Conservation (phyloP, 805 yeast genomes). For the Saturnispora besseyi region DNA sequence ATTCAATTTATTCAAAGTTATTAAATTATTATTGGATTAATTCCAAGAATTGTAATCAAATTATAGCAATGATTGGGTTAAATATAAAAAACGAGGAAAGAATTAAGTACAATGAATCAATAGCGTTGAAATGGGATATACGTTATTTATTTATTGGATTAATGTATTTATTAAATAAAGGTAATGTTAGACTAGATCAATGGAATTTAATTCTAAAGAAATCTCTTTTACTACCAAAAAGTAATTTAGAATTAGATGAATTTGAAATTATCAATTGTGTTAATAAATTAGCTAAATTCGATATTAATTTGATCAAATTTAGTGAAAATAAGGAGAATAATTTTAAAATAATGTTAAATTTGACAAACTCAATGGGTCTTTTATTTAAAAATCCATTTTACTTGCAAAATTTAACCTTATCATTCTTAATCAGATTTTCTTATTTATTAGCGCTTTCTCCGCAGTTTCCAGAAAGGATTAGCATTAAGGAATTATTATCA, state of each 20-base stretch:
- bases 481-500: not conserved
- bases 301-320: not conserved
- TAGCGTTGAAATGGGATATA: conserved; percentile 2
- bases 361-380: conserved; percentile 1
- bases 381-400: not conserved
- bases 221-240: not conserved
- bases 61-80: not conserved
- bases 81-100: not conserved
- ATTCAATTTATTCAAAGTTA: not conserved
- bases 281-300: not conserved
- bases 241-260: not conserved
- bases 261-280: conserved; percentile 2
- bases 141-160: not conserved
- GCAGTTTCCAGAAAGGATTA: conserved; percentile 3
- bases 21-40: not conserved
- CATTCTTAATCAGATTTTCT: conserved; percentile 1
- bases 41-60: not conserved
- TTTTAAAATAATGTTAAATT: not conserved
- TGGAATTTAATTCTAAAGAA: not conserved
- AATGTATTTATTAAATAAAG: not conserved
- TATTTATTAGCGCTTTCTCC: conserved; percentile 3
- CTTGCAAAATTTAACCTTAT: conserved; percentile 4
- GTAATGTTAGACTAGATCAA: not conserved
- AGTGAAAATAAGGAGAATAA: not conserved
- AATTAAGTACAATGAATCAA: not conserved